Evolutionary conservation across 495 filamentous ascomycete species (phyloP).

Genomic region (Aspergillus olivimuriae): DNA sequence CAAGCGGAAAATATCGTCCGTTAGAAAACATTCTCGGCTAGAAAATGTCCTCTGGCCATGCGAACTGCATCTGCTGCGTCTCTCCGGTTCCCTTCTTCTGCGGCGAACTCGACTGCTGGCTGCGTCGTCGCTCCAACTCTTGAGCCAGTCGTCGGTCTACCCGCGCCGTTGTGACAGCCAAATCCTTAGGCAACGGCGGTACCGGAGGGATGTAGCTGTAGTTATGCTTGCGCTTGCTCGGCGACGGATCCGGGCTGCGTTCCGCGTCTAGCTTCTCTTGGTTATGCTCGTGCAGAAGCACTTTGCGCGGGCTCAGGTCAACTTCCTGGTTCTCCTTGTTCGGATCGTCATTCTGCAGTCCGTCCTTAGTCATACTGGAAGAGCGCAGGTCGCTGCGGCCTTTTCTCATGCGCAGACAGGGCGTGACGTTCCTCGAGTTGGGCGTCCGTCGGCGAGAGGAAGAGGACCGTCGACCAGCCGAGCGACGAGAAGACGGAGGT

Average conservation of each 20-base stretch:
- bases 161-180: constrained; percentile 30
- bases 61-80: constrained; percentile 13
- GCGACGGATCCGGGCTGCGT: constrained; percentile 10
- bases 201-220: constrained; percentile 36
- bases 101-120: constrained; percentile 1
- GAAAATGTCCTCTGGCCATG: constrained; percentile 46
- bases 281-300: too few species aligned
- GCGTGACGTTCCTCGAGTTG: constrained; percentile 16
- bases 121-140: constrained; percentile 25
- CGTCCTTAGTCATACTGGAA: constrained; percentile 8
- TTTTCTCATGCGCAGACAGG: constrained; percentile 22
- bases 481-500: constrained; percentile 14
- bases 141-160: constrained; percentile 18
- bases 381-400: constrained; percentile 22
- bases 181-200: constrained; percentile 36
- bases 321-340: constrained; percentile 15
- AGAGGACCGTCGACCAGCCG: constrained; percentile 9
- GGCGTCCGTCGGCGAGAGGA: constrained; percentile 14
- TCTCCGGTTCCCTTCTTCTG: constrained; percentile 2
- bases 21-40: constrained; percentile 19
- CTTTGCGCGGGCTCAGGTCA: too few species aligned
- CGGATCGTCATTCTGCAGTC: background rate
- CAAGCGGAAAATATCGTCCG: too few species aligned
- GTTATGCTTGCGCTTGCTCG: constrained; percentile 17
- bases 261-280: too few species aligned